A percentile compares a stretch with the other conserved stretches of the same genome.
These are phyloP conservation scores for Hirsutella rhossiliensis DNA, from an alignment of 2,329 filamentous ascomycete species.

Conservation along the genomic window DNA sequence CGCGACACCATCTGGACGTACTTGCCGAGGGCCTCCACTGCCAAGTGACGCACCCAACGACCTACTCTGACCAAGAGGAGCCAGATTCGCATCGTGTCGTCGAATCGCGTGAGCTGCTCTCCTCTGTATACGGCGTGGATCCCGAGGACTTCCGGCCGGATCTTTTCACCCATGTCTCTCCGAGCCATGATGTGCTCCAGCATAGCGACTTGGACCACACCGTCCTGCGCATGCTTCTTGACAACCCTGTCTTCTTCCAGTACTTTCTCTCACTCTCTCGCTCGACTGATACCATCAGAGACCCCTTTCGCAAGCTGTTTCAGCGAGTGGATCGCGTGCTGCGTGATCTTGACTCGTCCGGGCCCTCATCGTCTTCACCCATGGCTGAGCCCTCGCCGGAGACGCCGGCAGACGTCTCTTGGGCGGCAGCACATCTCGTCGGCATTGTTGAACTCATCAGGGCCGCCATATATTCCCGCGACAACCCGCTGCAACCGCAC, in stretches of 20 bases:
- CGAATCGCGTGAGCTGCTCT: constrained; percentile 39
- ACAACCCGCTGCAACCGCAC: constrained; percentile 20
- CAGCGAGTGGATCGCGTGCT: constrained; percentile 36
- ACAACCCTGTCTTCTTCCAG: constrained; percentile 41
- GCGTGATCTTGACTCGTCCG: constrained; percentile 22
- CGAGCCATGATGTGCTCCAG: constrained; percentile 23
- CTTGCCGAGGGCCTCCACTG: constrained; percentile 41
- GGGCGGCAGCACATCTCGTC: constrained; percentile 36
- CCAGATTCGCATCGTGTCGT: constrained; percentile 26
- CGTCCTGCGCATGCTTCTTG: constrained; percentile 39
- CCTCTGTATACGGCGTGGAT: constrained; percentile 25
- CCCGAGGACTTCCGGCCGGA: constrained; percentile 34
- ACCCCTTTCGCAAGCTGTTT: constrained; percentile 35
- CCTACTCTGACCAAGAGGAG: constrained; percentile 14
- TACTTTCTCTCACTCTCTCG: constrained; percentile 35
- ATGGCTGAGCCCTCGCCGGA: constrained; percentile 9
- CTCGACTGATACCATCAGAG: constrained; percentile 30
- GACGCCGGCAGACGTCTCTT: constrained; percentile 26
- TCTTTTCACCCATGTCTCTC: constrained; percentile 22
- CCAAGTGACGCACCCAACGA: constrained; percentile 22
- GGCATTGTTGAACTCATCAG: constrained; percentile 30
- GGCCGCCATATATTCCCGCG: constrained; percentile 25
- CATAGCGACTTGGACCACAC: constrained; percentile 36
- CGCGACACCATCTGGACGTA: constrained; percentile 37
- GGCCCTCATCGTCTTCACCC: neutral